Percentiles rank a stretch among this genome's conserved stretches.
These are phyloP conservation scores for Chaetomium globosum DNA, from an alignment of 2,329 filamentous ascomycete species.

Conservation along the genomic window DNA sequence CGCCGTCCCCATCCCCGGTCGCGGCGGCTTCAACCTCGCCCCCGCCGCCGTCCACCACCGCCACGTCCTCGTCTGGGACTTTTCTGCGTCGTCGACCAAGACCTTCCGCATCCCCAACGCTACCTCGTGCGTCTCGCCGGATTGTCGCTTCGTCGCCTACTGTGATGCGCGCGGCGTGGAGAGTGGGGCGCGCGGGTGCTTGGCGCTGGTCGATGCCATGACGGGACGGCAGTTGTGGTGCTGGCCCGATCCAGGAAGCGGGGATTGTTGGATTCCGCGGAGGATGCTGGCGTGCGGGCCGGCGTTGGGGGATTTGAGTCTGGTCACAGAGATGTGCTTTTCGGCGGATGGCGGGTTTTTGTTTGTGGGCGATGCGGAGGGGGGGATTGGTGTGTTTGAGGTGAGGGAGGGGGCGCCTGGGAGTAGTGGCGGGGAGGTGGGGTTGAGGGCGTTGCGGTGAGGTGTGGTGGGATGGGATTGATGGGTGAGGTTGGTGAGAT, in stretches of 20 bases:
- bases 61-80: constrained; percentile 48
- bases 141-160: constrained; percentile 48
- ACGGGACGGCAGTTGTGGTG: constrained; percentile 45
- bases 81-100: constrained; percentile 43
- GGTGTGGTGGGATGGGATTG: background rate
- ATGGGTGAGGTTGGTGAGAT: background rate
- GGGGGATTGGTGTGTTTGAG: constrained; percentile 45
- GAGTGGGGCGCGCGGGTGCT: constrained; percentile 41
- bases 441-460: constrained; percentile 8
- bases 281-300: constrained; percentile 35
- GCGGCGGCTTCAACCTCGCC: constrained; percentile 42
- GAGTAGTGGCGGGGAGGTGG: background rate
- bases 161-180: constrained; percentile 44
- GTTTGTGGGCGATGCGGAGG: constrained; percentile 43
- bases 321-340: constrained; percentile 46
- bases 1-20: constrained; percentile 39
- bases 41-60: constrained; percentile 42
- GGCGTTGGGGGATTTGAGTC: constrained; percentile 43
- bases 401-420: constrained; percentile 36
- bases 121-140: constrained; percentile 45
- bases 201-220: constrained; percentile 46
- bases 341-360: constrained; percentile 45
- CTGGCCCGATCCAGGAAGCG: constrained; percentile 42
- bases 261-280: constrained; percentile 35
- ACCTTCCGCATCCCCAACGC: constrained; percentile 48